Conservation (phyloP, 2,329 filamentous ascomycete genomes). For the Beauveria varroae region DNA sequence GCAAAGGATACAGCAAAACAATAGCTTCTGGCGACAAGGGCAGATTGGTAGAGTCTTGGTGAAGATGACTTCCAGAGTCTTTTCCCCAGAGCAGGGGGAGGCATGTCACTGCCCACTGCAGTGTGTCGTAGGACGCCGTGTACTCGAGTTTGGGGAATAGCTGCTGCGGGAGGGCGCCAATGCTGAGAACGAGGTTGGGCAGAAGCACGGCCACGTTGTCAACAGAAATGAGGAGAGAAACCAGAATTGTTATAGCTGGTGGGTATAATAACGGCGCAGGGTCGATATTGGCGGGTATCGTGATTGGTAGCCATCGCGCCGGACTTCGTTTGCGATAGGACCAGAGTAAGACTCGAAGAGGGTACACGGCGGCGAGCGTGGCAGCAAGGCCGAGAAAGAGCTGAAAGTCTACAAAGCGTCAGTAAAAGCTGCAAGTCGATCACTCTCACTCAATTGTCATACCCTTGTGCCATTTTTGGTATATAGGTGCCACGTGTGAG, state of each 20-base stretch:
- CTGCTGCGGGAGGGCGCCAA: conserved; percentile 67
- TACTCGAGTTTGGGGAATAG: conserved; percentile 59
- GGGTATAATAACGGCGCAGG: conserved; percentile 89
- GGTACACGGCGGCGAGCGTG: conserved; percentile 46
- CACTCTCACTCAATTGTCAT: conserved; percentile 13
- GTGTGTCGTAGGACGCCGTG: conserved; percentile 49
- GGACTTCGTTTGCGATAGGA: conserved; percentile 33
- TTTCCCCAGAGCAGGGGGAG: conserved; percentile 48
- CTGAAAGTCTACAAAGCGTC: conserved; percentile 34
- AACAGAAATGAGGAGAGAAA: conserved; percentile 65
- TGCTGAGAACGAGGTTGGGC: conserved; percentile 73
- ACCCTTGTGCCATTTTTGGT: conserved; percentile 45
- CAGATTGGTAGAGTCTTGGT: conserved; percentile 14
- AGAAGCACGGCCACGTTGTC: conserved; percentile 56
- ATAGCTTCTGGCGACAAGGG: conserved; percentile 48
- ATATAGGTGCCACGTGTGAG: conserved; percentile 35
- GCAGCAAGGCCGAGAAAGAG: conserved; percentile 28
- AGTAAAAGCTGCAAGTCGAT: conserved; percentile 11
- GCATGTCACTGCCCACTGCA: conserved; percentile 76
- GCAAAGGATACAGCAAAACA: conserved; percentile 70
- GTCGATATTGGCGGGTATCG: conserved; percentile 72
- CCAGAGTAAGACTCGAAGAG: conserved; percentile 49
- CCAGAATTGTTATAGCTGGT: conserved; percentile 64
- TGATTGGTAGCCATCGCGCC: conserved; percentile 33
- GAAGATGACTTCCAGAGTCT: conserved; percentile 30